These are phyloP conservation scores for Aspergillus alliaceus DNA, from an alignment of 2,329 filamentous ascomycete genomes.

Conservation along the genomic window DNA sequence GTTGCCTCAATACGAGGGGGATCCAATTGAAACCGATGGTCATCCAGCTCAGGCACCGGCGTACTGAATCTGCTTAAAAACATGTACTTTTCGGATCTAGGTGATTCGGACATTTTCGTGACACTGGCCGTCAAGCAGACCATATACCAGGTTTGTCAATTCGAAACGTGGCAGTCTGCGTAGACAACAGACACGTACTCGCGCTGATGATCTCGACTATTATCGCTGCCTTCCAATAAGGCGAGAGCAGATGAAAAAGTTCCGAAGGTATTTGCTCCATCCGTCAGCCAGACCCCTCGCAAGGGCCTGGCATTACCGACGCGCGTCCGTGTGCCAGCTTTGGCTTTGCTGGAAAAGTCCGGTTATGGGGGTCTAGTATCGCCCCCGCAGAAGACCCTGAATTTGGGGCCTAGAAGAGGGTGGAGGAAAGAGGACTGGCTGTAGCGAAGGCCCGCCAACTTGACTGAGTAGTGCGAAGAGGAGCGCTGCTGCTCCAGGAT, in stretches of 20 bases:
- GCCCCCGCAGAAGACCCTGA: conserved; percentile 94
- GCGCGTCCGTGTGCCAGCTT: conserved; percentile 38
- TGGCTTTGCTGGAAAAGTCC: conserved; percentile 39
- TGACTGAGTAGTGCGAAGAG: conserved; percentile 62
- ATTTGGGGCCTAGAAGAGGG: conserved; percentile 88
- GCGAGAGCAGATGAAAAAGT: conserved; percentile 24
- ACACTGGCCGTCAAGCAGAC: background rate
- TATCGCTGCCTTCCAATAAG: conserved; percentile 13
- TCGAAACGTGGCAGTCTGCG: background rate
- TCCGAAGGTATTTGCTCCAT: conserved; percentile 32
- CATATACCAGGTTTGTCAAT: background rate
- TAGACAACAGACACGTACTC: background rate
- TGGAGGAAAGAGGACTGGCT: conserved; percentile 72
- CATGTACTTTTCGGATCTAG: conserved; percentile 64
- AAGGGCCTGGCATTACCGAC: conserved; percentile 43
- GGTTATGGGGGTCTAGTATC: conserved; percentile 98
- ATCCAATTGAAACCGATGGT: conserved; percentile 66
- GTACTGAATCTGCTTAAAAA: conserved; percentile 63
- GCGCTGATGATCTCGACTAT: background rate
- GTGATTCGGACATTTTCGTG: conserved; percentile 50
- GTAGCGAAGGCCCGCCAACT: conserved; percentile 86
- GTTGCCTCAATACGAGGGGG: conserved; percentile 32
- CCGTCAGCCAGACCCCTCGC: conserved; percentile 44
- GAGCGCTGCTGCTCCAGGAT: conserved; percentile 45
- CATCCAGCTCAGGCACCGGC: conserved; percentile 70